Evolutionary conservation across 1,284 basidiomycete genomes (phyloP).

Genomic region (Cryptococcus sp.): DNA sequence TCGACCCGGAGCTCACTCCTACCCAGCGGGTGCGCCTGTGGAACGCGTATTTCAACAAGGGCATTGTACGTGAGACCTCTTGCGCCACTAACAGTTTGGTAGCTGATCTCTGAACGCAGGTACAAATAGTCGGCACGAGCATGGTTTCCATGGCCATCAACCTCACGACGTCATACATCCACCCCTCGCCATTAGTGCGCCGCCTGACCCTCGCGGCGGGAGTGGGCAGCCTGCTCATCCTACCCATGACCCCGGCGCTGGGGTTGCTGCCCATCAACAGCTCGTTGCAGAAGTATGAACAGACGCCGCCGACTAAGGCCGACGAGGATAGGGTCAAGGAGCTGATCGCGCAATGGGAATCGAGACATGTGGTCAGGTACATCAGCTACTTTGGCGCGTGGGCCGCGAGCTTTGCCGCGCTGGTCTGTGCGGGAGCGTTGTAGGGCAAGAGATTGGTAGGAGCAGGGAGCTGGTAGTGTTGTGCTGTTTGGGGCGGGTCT

Average conservation of each 20-base stretch:
- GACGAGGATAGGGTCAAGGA: constrained; percentile 10
- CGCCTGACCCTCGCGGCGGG: constrained; percentile 24
- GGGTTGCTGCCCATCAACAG: constrained; percentile 24
- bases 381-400: constrained; percentile 11
- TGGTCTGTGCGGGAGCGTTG: constrained; percentile 1
- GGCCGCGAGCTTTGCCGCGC: constrained; percentile 8
- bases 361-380: constrained; percentile 21
- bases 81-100: background rate
- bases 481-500: no score
- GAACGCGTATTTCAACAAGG: constrained; percentile 18
- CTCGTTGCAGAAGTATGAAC: constrained; percentile 16
- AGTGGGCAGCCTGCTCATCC: constrained; percentile 17
- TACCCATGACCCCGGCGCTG: constrained; percentile 26
- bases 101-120: constrained; percentile 11
- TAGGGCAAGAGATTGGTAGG: background rate
- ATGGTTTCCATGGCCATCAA: constrained; percentile 12
- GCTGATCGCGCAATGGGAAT: constrained; percentile 26
- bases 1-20: constrained; percentile 2
- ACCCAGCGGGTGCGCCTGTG: constrained; percentile 23
- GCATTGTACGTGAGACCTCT: constrained; percentile 17
- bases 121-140: constrained; percentile 12
- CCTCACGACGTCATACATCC: constrained; percentile 18
- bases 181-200: constrained; percentile 19
- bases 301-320: constrained; percentile 3
- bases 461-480: background rate